Percentiles rank a stretch among this genome's conserved stretches.
Conservation (phyloP, 176 grass and related monocot genomes). For the Oryza coarctata region DNA sequence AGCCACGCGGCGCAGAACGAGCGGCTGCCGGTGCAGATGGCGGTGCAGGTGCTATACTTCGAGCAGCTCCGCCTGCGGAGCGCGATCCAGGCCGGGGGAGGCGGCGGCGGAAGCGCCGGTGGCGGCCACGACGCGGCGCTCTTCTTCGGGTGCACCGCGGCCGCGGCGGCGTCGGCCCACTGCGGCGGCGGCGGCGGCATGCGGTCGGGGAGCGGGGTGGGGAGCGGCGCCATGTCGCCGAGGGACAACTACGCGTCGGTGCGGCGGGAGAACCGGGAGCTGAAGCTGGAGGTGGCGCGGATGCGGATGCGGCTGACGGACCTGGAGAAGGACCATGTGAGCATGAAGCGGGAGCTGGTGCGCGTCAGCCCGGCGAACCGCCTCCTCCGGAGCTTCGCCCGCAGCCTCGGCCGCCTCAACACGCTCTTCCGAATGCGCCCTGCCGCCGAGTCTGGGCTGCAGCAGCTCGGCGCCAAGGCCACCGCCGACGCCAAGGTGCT, state of each 20-base stretch:
- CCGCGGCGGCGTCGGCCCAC: no score
- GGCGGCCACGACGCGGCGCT: slow-evolving; percentile 62
- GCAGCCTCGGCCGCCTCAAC: slow-evolving; percentile 55
- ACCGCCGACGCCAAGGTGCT: slow-evolving; percentile 63
- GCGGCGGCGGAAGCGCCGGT: background rate
- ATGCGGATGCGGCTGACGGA: slow-evolving; percentile 94
- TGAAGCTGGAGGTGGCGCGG: slow-evolving; percentile 88
- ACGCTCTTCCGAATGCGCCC: slow-evolving; percentile 51
- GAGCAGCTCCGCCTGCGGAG: slow-evolving; percentile 87
- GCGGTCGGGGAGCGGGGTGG: slow-evolving; percentile 77
- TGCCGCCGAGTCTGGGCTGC: slow-evolving; percentile 28
- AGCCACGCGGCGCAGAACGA: slow-evolving; percentile 98
- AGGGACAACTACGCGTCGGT: slow-evolving; percentile 98
- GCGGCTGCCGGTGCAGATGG: slow-evolving; percentile 86
- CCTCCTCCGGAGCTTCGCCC: slow-evolving; percentile 66
- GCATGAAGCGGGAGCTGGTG: slow-evolving; percentile 88
- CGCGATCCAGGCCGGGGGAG: slow-evolving; percentile 54
- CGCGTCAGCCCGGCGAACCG: slow-evolving; percentile 73
- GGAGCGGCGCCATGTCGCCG: slow-evolving; percentile 84
- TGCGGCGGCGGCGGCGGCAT: slow-evolving; percentile 43
- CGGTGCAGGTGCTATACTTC: slow-evolving; percentile 91
- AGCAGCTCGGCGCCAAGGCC: slow-evolving; percentile 61
- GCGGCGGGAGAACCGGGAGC: slow-evolving; percentile 84
- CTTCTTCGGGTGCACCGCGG: slow-evolving; percentile 63
- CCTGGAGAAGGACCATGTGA: slow-evolving; percentile 96